Conservation (phyloP, 768 basidiomycete genomes). For the Naematelia encephala region DNA sequence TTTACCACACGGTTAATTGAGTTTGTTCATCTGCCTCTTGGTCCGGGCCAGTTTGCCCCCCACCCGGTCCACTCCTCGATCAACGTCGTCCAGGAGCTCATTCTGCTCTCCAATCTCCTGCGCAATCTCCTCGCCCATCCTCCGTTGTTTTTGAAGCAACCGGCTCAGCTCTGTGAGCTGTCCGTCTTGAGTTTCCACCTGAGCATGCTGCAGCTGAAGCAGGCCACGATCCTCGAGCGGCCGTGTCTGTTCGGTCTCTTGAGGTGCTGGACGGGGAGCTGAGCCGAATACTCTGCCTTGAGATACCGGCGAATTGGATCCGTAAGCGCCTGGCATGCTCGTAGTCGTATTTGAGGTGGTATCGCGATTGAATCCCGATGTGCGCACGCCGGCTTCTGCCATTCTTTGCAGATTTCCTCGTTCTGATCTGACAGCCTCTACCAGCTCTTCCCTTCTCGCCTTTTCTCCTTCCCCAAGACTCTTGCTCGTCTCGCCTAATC, state of each 20-base stretch:
- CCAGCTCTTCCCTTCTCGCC: slow-evolving; percentile 81
- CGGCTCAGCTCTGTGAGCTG: slow-evolving; percentile 76
- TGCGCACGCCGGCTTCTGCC: slow-evolving; percentile 69
- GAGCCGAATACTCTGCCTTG: slow-evolving; percentile 71
- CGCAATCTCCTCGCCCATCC: slow-evolving; percentile 80
- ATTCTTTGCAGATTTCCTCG: slow-evolving; percentile 82
- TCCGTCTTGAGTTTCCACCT: slow-evolving; percentile 78
- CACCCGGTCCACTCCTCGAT: slow-evolving; percentile 70
- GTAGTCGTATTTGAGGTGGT: not conserved
- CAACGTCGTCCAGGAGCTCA: slow-evolving; percentile 77
- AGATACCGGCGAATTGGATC: not conserved
- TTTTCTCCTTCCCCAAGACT: slow-evolving; percentile 91
- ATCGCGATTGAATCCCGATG: slow-evolving; percentile 38
- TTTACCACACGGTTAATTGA: slow-evolving; percentile 52
- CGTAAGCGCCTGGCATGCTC: slow-evolving; percentile 16
- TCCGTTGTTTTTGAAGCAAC: slow-evolving; percentile 76
- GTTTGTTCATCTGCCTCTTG: slow-evolving; percentile 75
- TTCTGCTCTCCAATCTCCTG: slow-evolving; percentile 78
- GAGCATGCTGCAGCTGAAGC: slow-evolving; percentile 69
- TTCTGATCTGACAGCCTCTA: slow-evolving; percentile 82
- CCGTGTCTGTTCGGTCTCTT: slow-evolving; percentile 80
- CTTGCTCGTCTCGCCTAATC: slow-evolving; percentile 63
- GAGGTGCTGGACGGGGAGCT: slow-evolving; percentile 55
- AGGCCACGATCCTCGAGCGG: slow-evolving; percentile 82
- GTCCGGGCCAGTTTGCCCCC: slow-evolving; percentile 73